These are phyloP conservation scores for Domatiomyces catenatus DNA, from an alignment of 2,329 filamentous ascomycete species.

Conservation along the genomic window DNA sequence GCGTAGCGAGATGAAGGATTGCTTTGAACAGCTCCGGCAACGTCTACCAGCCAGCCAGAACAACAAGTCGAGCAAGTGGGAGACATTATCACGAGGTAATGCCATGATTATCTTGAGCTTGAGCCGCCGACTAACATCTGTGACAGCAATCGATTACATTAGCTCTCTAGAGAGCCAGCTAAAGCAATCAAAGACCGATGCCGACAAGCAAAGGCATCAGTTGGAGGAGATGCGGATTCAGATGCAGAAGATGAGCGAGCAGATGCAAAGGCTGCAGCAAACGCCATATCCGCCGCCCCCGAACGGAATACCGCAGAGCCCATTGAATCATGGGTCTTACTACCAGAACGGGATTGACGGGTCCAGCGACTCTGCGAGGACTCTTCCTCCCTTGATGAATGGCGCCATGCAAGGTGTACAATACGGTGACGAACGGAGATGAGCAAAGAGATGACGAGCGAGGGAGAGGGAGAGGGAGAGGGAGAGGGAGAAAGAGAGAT, in stretches of 20 bases:
- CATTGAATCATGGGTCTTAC: constrained; percentile 10
- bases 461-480: neutral
- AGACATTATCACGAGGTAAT: constrained; percentile 33
- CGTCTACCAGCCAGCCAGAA: constrained; percentile 32
- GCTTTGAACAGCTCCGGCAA: constrained; percentile 32
- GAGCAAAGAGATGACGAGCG: constrained; percentile 11
- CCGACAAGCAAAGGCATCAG: constrained; percentile 21
- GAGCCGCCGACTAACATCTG: neutral
- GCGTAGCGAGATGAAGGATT: constrained; percentile 38
- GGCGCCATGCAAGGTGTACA: constrained; percentile 36
- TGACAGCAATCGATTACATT: constrained; percentile 34
- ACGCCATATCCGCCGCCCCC: constrained; percentile 16
- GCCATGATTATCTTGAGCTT: neutral
- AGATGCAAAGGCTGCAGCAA: constrained; percentile 16
- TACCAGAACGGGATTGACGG: constrained; percentile 13
- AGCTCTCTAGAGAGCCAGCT: constrained; percentile 28
- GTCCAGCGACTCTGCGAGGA: constrained; percentile 27
- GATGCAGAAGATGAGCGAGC: constrained; percentile 24
- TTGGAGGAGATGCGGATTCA: constrained; percentile 17
- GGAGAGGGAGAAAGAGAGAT: constrained; percentile 1
- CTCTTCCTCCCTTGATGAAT: constrained; percentile 33
- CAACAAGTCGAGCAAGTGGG: constrained; percentile 39
- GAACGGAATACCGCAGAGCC: constrained; percentile 12
- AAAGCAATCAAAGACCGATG: constrained; percentile 23
- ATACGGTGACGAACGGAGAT: constrained; percentile 34